Evolutionary conservation across 192 early-diverging fungal genomes (phyloP), one percentile per base, ranked within the genome.

Genomic region (Chytriomyces hyalinus): DNA sequence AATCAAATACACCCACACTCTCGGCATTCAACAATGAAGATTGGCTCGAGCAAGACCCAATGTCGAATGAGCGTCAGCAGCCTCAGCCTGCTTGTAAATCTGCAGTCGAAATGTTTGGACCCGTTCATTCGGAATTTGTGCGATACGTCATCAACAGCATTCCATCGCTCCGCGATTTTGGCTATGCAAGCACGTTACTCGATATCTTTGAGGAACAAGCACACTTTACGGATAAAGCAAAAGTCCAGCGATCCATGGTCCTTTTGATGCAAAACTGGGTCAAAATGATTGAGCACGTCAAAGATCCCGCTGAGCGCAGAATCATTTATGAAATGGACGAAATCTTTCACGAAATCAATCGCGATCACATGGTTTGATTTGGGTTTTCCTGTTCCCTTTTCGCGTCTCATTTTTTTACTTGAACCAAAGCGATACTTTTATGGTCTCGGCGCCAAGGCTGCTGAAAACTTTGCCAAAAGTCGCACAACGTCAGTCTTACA

Each of bases 291-390:
- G 53, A 13, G 15, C 13, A n/a, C 53, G 0, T 2, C 53, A 57
- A 13, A 57, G 53, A 57, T 57, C 53, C 53, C 2, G 53, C 53
- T 57, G 53, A 57, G 53, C 53, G 53, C 15, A 13, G 53, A 57
- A n/a, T 57, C 15, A 57, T 57, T 20, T 57, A 57, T 57, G 53
- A 57, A 57, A 57, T 57, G 53, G 53, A 57, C 53, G 53, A 57
- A 57, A 57, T 57, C 53, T 57, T 57, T 57, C 53, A 57, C 53
- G 20, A 57, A n/a, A 57, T 57, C 20, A 57, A 57, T 20, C 53
- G 20, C 20, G 20, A 57, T 57, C 53, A 57, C 53, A 57, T 57
- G 53, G 20, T 57, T 57, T 36, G 36, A 2, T 36, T 36, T 26
- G 24, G 24, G 24, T 26, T 36, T 36, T 36, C 36, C 0, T 3